Evolutionary conservation across 371 early-diverging fungal species (phyloP).

Genomic region (Mucor ambiguus): DNA sequence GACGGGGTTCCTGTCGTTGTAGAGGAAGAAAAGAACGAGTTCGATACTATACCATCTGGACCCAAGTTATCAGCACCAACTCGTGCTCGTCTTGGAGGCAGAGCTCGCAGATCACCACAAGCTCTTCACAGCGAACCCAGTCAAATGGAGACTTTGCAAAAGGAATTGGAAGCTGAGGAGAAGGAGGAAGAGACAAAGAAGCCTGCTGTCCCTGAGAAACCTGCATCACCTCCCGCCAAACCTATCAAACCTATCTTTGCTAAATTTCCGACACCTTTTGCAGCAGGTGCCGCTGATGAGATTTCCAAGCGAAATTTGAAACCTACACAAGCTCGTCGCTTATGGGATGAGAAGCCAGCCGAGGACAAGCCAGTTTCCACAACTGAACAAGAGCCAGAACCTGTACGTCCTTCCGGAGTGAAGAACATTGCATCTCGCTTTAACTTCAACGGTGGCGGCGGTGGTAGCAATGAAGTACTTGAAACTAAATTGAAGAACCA

Average conservation of each 20-base stretch:
- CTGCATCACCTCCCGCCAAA: conserved; percentile 51
- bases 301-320: conserved; percentile 42
- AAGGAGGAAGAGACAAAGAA: conserved; percentile 23
- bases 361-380: conserved; percentile 22
- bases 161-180: conserved; percentile 28
- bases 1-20: not conserved
- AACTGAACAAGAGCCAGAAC: conserved; percentile 22
- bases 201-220: conserved; percentile 22
- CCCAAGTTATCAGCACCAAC: conserved; percentile 44
- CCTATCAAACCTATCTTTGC: conserved; percentile 67
- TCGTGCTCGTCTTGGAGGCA: conserved; percentile 32
- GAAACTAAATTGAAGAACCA: conserved; percentile 62
- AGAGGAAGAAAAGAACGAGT: conserved; percentile 21
- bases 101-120: conserved; percentile 38
- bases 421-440: conserved; percentile 57
- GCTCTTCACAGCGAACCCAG: conserved; percentile 35
- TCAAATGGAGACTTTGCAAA: conserved; percentile 47
- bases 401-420: conserved; percentile 56
- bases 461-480: conserved; percentile 53
- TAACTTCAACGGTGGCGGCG: conserved; percentile 49
- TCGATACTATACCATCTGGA: conserved; percentile 38
- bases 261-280: conserved; percentile 69
- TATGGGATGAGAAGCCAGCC: conserved; percentile 43
- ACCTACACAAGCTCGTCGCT: conserved; percentile 42
- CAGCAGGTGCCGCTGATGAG: conserved; percentile 41